A percentile compares a stretch with the other conserved stretches of the same genome.
These are phyloP conservation scores for Lactifluus volemus DNA, from an alignment of 768 basidiomycete species.

Conservation along the genomic window DNA sequence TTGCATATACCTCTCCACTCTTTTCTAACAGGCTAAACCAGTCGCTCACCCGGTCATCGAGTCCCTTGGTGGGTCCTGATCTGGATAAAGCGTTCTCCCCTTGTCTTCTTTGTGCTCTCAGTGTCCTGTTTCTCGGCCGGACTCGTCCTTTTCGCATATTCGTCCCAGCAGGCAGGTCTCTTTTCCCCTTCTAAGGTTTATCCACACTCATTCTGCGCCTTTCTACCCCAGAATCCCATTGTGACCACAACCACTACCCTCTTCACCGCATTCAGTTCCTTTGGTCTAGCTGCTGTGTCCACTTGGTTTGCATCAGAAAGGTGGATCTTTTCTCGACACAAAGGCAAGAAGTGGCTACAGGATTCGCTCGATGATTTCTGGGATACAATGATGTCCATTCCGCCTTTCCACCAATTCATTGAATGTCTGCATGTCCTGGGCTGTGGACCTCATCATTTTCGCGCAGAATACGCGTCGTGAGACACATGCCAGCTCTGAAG, in stretches of 20 bases:
- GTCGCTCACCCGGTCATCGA: conserved; percentile 66
- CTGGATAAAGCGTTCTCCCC: conserved; percentile 79
- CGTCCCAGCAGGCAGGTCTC: conserved; percentile 51
- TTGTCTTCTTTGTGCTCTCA: conserved; percentile 77
- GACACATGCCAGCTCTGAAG: conserved; percentile 7
- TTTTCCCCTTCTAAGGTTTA: not conserved
- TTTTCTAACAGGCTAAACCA: conserved; percentile 23
- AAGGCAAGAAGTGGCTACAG: conserved; percentile 61
- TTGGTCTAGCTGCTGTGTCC: conserved; percentile 62
- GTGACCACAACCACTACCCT: conserved; percentile 70
- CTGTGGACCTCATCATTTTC: not conserved
- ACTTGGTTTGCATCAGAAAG: conserved; percentile 68
- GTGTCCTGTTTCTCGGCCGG: conserved; percentile 79
- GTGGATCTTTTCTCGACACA: conserved; percentile 52
- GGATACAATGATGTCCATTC: conserved; percentile 20
- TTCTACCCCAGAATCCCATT: conserved; percentile 36
- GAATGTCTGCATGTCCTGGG: not conserved
- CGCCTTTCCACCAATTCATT: conserved; percentile 6
- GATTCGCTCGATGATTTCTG: conserved; percentile 44
- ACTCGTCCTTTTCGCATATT: conserved; percentile 67
- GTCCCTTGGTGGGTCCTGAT: conserved; percentile 80
- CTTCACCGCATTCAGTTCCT: conserved; percentile 64
- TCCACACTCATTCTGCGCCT: not conserved
- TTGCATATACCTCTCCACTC: not conserved
- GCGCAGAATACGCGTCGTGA: conserved; percentile 2